These are phyloP conservation scores for Drosera spatulata DNA, from an alignment of 179 eudicot species.

Conservation along the genomic window DNA sequence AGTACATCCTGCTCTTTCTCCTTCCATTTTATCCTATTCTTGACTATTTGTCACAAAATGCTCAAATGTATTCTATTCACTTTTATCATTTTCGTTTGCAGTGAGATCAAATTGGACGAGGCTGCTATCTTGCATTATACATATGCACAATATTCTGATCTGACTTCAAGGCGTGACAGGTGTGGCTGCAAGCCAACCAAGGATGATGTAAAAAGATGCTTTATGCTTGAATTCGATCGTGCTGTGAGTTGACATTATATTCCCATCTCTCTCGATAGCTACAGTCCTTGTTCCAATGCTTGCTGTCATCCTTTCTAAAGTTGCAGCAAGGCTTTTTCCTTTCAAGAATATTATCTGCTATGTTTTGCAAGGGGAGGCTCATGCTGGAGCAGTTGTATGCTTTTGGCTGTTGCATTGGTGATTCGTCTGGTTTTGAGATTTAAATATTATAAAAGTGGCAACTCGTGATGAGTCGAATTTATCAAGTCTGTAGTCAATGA, in stretches of 20 bases:
- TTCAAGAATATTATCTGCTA: too few relatives aligned
- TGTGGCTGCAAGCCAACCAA: slow-evolving; percentile 87
- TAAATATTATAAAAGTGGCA: too few relatives aligned
- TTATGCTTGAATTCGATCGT: slow-evolving; percentile 89
- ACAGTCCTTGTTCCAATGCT: background rate
- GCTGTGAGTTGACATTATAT: slow-evolving; percentile 34
- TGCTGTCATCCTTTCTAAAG: too few relatives aligned
- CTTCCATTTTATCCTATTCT: background rate
- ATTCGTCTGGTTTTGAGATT: too few relatives aligned
- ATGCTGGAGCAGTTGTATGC: too few relatives aligned
- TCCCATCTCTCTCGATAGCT: background rate
- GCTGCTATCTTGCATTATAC: slow-evolving; percentile 85
- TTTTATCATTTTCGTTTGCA: slow-evolving; percentile 12
- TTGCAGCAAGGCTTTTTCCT: too few relatives aligned
- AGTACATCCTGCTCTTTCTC: slow-evolving; percentile 20
- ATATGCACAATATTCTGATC: slow-evolving; percentile 64
- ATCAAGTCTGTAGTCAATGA: too few relatives aligned
- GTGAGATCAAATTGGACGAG: slow-evolving; percentile 72
- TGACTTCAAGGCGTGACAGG: slow-evolving; percentile 77
- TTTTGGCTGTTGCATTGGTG: too few relatives aligned
- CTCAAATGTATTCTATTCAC: background rate
- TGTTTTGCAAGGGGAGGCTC: too few relatives aligned
- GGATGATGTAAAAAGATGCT: slow-evolving; percentile 75
- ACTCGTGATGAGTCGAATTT: too few relatives aligned
- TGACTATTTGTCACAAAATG: background rate